Conservation (phyloP, 805 yeast genomes). For the Schwanniomyces pseudopolymorphus region DNA sequence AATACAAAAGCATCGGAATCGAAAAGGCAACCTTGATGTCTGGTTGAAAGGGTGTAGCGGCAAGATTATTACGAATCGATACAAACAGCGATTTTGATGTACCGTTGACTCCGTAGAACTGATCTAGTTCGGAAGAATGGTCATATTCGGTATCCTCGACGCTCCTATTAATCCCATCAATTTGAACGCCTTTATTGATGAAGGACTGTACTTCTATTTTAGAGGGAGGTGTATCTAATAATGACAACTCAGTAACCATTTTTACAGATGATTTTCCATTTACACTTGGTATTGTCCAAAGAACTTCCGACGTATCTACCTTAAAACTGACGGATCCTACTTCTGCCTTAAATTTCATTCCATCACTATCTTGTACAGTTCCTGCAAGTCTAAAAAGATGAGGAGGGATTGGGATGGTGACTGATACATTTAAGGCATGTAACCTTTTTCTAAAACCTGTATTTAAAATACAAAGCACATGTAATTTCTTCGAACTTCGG, state of each 20-base stretch:
- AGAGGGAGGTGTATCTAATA: slow-evolving; percentile 8
- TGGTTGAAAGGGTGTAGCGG: slow-evolving; percentile 12
- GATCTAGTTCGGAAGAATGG: slow-evolving; percentile 30
- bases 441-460: slow-evolving; percentile 35
- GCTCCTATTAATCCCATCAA: not conserved
- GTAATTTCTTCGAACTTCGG: slow-evolving; percentile 22
- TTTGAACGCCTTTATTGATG: slow-evolving; percentile 1
- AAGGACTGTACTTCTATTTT: not conserved
- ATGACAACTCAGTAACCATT: slow-evolving; percentile 55
- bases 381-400: slow-evolving; percentile 25
- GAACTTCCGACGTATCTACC: slow-evolving; percentile 63
- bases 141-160: slow-evolving; percentile 22
- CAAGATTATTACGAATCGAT: slow-evolving; percentile 12
- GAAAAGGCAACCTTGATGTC: slow-evolving; percentile 29
- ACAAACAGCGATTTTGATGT: slow-evolving; percentile 26
- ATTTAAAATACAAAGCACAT: slow-evolving; percentile 32
- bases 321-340: slow-evolving; percentile 70
- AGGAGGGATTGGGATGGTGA: slow-evolving; percentile 36
- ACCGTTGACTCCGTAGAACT: slow-evolving; percentile 37
- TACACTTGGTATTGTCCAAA: slow-evolving; percentile 71
- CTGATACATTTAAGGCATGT: slow-evolving; percentile 29
- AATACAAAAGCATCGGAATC: slow-evolving; percentile 53
- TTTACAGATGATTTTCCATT: slow-evolving; percentile 55
- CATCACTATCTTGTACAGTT: slow-evolving; percentile 8
- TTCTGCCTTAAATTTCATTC: slow-evolving; percentile 67